phyloP scores from a whole-genome alignment of 192 early-diverging fungal genomes.

The Backusella australiensis region DNA sequence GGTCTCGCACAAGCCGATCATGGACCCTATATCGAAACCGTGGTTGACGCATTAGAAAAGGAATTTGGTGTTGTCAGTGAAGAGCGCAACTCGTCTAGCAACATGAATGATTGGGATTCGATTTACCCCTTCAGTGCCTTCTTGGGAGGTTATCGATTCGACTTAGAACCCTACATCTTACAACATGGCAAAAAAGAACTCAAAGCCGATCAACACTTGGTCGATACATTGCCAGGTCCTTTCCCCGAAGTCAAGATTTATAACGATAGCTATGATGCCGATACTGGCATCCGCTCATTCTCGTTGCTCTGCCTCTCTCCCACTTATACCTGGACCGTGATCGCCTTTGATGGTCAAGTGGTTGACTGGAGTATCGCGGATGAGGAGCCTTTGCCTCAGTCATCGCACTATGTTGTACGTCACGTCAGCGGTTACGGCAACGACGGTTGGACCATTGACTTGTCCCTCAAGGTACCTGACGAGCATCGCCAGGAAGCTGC shows the following conservation, averaged over 20 bases:
- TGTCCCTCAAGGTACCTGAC: slow-evolving; percentile 44
- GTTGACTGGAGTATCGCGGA: slow-evolving; percentile 53
- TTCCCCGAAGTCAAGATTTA: slow-evolving; percentile 40
- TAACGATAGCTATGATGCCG: slow-evolving; percentile 43
- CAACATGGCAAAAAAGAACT: slow-evolving; percentile 31
- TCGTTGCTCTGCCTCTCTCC: slow-evolving; percentile 42
- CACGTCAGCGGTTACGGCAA: slow-evolving; percentile 48
- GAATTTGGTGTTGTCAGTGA: slow-evolving; percentile 37
- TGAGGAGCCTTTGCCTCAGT: slow-evolving; percentile 29
- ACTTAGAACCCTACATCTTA: slow-evolving; percentile 41
- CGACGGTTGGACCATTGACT: slow-evolving; percentile 45
- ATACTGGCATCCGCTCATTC: slow-evolving; percentile 44
- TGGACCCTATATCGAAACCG: slow-evolving; percentile 39
- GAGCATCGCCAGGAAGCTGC: slow-evolving; percentile 19
- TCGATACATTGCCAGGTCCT: slow-evolving; percentile 19
- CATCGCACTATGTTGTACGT: slow-evolving; percentile 49
- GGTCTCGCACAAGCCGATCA: slow-evolving; percentile 61
- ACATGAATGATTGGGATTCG: slow-evolving; percentile 52
- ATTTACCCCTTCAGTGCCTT: slow-evolving; percentile 66
- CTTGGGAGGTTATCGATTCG: slow-evolving; percentile 51
- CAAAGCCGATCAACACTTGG: slow-evolving; percentile 16
- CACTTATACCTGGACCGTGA: slow-evolving; percentile 61
- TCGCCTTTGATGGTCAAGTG: slow-evolving; percentile 60
- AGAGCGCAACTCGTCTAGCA: slow-evolving; percentile 22
- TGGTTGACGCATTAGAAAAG: slow-evolving; percentile 42